phyloP scores from a whole-genome alignment of 257 asterid genomes.

The Ilex asprella region DNA sequence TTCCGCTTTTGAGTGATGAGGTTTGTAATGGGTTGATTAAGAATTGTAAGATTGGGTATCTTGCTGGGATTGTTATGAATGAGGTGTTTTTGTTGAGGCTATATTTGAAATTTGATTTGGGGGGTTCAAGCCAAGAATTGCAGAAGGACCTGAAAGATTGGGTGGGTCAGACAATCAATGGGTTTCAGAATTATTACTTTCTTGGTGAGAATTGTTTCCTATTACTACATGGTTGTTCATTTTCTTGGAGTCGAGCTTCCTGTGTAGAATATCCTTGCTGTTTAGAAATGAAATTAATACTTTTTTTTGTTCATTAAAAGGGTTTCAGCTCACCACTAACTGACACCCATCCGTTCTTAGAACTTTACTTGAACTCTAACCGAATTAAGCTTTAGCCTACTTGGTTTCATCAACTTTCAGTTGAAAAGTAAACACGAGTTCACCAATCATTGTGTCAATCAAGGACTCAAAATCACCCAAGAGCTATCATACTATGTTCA shows the following conservation, averaged over 20 bases:
- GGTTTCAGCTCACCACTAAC: too few relatives aligned
- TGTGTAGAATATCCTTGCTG: not conserved
- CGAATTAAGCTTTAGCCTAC: too few relatives aligned
- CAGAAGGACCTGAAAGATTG: constrained; percentile 29
- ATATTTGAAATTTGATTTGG: constrained; percentile 36
- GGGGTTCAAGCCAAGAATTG: constrained; percentile 26
- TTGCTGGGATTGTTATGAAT: constrained; percentile 59
- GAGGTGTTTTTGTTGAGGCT: constrained; percentile 60
- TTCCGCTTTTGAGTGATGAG: constrained; percentile 45
- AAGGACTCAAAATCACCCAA: too few relatives aligned
- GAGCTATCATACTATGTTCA: too few relatives aligned
- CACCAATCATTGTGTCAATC: too few relatives aligned
- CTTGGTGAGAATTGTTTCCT: constrained; percentile 35
- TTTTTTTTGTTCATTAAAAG: too few relatives aligned
- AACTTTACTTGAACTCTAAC: too few relatives aligned
- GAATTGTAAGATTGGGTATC: constrained; percentile 28
- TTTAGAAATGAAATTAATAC: too few relatives aligned
- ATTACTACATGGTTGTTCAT: not conserved
- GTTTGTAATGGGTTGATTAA: constrained; percentile 25
- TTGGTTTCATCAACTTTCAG: too few relatives aligned
- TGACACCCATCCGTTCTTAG: too few relatives aligned
- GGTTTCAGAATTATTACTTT: constrained; percentile 45
- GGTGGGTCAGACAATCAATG: constrained; percentile 48
- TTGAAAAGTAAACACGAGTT: too few relatives aligned
- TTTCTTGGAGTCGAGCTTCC: not conserved